Conservation (phyloP, 164 flowering plant species). For the Nelumbo lutea region DNA sequence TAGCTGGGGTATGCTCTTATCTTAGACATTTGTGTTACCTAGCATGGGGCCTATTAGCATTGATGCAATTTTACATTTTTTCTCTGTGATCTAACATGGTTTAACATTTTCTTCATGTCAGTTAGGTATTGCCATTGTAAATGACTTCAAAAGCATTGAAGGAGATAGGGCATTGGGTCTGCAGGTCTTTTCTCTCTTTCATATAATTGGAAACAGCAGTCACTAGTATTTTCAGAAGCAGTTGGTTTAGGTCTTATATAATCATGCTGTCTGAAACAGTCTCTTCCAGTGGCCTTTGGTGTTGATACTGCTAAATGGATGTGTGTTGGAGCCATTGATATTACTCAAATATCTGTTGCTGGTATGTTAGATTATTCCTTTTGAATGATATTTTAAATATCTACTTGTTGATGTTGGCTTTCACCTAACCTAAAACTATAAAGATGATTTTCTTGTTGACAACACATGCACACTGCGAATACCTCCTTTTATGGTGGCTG, state of each 20-base stretch:
- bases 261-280: constrained; percentile 40
- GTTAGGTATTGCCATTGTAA: constrained; percentile 93
- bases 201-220: background rate
- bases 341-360: constrained; percentile 80
- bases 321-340: constrained; percentile 88
- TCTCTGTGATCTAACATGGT: no score
- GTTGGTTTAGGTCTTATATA: background rate
- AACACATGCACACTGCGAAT: no score
- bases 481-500: no score
- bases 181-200: constrained; percentile 46
- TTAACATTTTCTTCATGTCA: constrained; percentile 19
- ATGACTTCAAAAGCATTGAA: constrained; percentile 94
- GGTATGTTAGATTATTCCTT: constrained; percentile 36
- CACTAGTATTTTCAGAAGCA: background rate
- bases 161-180: constrained; percentile 89
- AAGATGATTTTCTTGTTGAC: no score
- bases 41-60: background rate
- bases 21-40: constrained; percentile 1
- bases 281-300: constrained; percentile 92
- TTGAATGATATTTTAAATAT: background rate
- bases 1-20: constrained; percentile 74
- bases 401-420: no score
- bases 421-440: no score
- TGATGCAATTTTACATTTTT: constrained; percentile 9
- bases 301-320: constrained; percentile 96